These are phyloP conservation scores for Myriosclerotinia curreyana DNA, from an alignment of 2,329 filamentous ascomycete species.

Conservation along the genomic window DNA sequence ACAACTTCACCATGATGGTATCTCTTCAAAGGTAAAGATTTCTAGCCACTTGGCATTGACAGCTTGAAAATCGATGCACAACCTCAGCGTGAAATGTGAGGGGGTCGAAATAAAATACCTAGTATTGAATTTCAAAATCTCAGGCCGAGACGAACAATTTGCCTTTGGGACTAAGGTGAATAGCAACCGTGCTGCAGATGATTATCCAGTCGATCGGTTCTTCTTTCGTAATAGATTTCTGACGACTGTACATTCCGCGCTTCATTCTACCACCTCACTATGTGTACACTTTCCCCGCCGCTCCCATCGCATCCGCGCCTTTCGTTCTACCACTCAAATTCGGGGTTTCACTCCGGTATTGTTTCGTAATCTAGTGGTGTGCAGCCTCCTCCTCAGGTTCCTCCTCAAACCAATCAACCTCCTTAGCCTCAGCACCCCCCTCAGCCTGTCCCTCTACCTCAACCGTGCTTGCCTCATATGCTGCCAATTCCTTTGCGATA, in stretches of 20 bases:
- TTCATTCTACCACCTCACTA: slow-evolving; percentile 21
- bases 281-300: slow-evolving; percentile 20
- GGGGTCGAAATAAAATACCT: not conserved
- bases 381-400: slow-evolving; percentile 54
- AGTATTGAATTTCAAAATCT: not conserved
- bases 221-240: slow-evolving; percentile 8
- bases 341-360: not conserved
- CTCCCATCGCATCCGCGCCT: not conserved
- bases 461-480: slow-evolving; percentile 90
- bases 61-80: not conserved
- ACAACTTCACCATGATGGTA: not conserved
- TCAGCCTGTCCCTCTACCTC: slow-evolving; percentile 87
- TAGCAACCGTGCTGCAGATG: not conserved
- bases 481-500: slow-evolving; percentile 85
- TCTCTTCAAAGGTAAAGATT: not conserved
- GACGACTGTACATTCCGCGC: slow-evolving; percentile 14
- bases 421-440: slow-evolving; percentile 54
- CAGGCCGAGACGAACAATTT: not conserved
- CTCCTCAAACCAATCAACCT: slow-evolving; percentile 79
- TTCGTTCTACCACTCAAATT: slow-evolving; percentile 12
- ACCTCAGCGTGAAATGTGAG: not conserved
- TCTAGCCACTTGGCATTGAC: slow-evolving; percentile 7
- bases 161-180: not conserved
- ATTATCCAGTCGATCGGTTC: slow-evolving; percentile 1
- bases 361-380: slow-evolving; percentile 34